Evolutionary conservation across 441 rosid species (phyloP).

Genomic region (Isatis lusitanica): DNA sequence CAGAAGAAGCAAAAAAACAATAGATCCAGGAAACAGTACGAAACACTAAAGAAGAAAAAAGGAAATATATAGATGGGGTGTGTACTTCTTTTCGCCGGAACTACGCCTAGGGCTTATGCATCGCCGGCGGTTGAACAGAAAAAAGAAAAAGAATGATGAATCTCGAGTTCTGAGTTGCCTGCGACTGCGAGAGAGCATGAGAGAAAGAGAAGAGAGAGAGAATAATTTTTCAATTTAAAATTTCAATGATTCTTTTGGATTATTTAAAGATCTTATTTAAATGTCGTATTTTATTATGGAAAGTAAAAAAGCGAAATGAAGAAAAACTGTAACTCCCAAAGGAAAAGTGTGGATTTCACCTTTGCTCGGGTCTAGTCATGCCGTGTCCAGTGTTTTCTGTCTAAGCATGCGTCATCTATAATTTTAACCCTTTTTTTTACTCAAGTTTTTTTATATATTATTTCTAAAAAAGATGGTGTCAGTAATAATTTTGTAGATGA

Average conservation of each 20-base stretch:
- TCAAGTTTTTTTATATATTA: background rate
- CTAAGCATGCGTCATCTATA: background rate
- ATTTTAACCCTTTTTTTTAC: background rate
- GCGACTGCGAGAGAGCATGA: slow-evolving; percentile 25
- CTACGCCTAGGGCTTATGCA: background rate
- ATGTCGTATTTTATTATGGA: background rate
- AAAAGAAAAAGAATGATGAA: slow-evolving; percentile 3
- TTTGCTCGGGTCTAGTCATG: background rate
- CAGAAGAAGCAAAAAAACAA: background rate
- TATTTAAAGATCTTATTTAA: background rate
- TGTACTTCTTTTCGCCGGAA: slow-evolving; percentile 11
- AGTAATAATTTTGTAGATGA: background rate
- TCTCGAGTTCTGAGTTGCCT: slow-evolving; percentile 35
- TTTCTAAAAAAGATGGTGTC: background rate
- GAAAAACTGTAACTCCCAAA: background rate
- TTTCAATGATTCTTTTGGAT: background rate
- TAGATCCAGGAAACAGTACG: slow-evolving; percentile 22
- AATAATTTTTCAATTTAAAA: slow-evolving; percentile 13
- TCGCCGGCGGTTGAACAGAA: background rate
- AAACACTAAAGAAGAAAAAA: background rate
- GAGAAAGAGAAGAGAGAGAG: background rate
- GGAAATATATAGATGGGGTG: background rate
- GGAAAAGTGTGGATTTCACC: background rate
- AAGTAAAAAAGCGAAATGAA: background rate
- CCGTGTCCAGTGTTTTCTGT: background rate